Evolutionary conservation across 2,329 filamentous ascomycete genomes (phyloP).

Genomic region (Clarireedia hainanense): DNA sequence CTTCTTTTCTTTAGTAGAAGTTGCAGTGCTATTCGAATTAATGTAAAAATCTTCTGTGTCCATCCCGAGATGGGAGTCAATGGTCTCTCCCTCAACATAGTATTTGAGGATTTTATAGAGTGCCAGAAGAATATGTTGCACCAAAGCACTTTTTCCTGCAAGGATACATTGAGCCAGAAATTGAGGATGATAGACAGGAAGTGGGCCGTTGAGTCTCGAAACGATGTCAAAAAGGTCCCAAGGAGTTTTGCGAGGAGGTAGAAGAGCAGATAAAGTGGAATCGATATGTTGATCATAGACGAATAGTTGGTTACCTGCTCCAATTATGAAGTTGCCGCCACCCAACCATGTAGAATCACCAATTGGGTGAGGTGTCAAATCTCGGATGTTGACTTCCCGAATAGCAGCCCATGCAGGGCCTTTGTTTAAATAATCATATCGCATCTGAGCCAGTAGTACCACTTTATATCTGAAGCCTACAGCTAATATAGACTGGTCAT

Average conservation of each 20-base stretch:
- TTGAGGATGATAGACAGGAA: constrained; percentile 89
- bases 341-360: constrained; percentile 89
- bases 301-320: constrained; percentile 86
- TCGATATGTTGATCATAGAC: constrained; percentile 72
- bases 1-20: constrained; percentile 17
- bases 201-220: constrained; percentile 73
- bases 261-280: constrained; percentile 33
- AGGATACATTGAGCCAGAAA: constrained; percentile 82
- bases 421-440: constrained; percentile 84
- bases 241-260: constrained; percentile 19
- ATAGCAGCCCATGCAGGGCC: constrained; percentile 86
- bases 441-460: constrained; percentile 74
- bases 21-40: constrained; percentile 17
- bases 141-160: constrained; percentile 64
- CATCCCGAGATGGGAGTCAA: constrained; percentile 71
- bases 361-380: constrained; percentile 81
- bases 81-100: constrained; percentile 68
- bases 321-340: constrained; percentile 77
- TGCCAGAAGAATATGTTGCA: constrained; percentile 64
- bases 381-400: constrained; percentile 70
- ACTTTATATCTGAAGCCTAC: constrained; percentile 89
- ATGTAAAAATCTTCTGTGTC: constrained; percentile 52
- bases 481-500: constrained; percentile 79
- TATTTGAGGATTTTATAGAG: constrained; percentile 75
- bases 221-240: constrained; percentile 72